Percentiles rank a stretch among this genome's conserved stretches.
phyloP scores from a whole-genome alignment of 768 basidiomycete species.

The Suillus cothurnatus region DNA sequence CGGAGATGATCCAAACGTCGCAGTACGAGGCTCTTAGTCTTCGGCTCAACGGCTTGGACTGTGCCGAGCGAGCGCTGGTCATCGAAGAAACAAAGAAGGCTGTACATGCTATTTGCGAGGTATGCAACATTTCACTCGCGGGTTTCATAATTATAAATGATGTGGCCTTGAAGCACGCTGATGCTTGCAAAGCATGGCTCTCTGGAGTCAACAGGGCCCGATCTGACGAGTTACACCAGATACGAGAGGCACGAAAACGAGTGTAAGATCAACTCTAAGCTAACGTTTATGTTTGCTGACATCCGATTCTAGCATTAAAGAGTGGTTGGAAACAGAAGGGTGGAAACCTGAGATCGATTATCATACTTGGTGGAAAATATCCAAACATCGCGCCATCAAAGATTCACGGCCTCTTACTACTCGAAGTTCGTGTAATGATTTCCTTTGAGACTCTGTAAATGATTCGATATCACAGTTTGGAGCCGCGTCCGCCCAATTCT shows the following conservation, averaged over 20 bases:
- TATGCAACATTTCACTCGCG: not conserved
- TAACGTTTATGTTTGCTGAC: conserved; percentile 3
- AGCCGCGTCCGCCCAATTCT: conserved; percentile 22
- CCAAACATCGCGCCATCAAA: conserved; percentile 31
- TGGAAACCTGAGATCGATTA: conserved; percentile 30
- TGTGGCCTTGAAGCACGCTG: conserved; percentile 24
- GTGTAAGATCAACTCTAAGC: conserved; percentile 19
- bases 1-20: conserved; percentile 6
- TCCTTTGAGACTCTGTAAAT: not conserved
- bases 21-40: conserved; percentile 1
- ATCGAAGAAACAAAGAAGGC: conserved; percentile 1
- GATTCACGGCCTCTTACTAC: conserved; percentile 25
- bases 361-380: conserved; percentile 35
- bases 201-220: conserved; percentile 20
- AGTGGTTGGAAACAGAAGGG: conserved; percentile 19
- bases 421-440: conserved; percentile 17
- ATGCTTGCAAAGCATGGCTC: conserved; percentile 29
- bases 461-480: conserved; percentile 22
- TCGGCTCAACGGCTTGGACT: conserved; percentile 1
- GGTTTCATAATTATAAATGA: not conserved
- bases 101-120: not conserved
- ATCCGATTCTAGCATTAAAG: conserved; percentile 22
- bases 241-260: conserved; percentile 28
- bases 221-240: conserved; percentile 22
- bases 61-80: not conserved